These are phyloP conservation scores for Carex littledalei DNA, from an alignment of 176 grass and related monocot genomes.

Conservation along the genomic window DNA sequence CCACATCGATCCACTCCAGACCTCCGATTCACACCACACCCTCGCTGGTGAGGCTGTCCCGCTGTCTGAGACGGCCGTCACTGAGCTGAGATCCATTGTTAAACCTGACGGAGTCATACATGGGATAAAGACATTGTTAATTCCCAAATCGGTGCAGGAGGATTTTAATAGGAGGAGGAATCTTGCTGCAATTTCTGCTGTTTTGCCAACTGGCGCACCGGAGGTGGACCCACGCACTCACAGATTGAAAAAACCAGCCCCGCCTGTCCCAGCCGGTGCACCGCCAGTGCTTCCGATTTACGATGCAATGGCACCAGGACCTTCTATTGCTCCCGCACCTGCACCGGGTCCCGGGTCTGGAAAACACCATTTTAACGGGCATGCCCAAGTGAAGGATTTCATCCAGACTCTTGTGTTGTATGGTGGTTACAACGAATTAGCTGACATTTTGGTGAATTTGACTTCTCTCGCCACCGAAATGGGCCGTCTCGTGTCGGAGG, in stretches of 20 bases:
- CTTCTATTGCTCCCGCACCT: constrained; percentile 48
- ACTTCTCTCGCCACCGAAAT: constrained; percentile 72
- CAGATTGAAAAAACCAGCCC: constrained; percentile 59
- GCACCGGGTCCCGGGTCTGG: constrained; percentile 45
- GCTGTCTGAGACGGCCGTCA: constrained; percentile 14
- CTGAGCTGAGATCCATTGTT: constrained; percentile 35
- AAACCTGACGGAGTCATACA: constrained; percentile 66
- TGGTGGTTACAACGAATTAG: constrained; percentile 73
- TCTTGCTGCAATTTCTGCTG: constrained; percentile 52
- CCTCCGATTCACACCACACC: constrained; percentile 19
- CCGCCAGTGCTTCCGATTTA: constrained; percentile 46
- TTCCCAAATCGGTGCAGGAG: constrained; percentile 65
- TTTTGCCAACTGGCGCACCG: constrained; percentile 47
- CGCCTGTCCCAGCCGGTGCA: constrained; percentile 30
- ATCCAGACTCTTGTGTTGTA: constrained; percentile 69
- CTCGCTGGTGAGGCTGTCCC: constrained; percentile 48
- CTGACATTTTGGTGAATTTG: constrained; percentile 77
- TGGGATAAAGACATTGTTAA: constrained; percentile 49
- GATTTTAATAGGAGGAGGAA: constrained; percentile 71
- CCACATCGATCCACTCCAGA: constrained; percentile 20
- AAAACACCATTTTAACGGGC: constrained; percentile 57
- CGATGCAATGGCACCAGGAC: constrained; percentile 52
- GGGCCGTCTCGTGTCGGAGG: constrained; percentile 61
- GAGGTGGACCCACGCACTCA: constrained; percentile 69
- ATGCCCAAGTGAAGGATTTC: constrained; percentile 81